Base-by-base conservation (phyloP, 768 basidiomycete species). In the Tremella mesenterica region DNA sequence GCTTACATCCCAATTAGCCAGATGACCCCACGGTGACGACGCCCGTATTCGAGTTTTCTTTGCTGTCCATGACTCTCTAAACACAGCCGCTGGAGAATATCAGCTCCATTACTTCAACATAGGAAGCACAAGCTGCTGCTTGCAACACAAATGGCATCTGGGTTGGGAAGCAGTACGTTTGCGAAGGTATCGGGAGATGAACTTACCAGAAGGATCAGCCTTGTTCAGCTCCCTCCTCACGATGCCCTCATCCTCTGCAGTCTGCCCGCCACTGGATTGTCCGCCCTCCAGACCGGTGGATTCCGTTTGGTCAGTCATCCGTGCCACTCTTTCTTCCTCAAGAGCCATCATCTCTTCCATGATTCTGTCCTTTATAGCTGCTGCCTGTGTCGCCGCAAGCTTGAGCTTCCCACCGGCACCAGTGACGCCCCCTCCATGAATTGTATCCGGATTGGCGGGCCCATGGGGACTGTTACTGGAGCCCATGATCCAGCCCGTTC, bases 301-400 rank as follows among this genome's bases (percentile, higher is more conserved):
- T 61, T 64, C 69, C 14, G 65, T 65, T 33, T 68, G 48, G 33
- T 75, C 73, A 14, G 73, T 73, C 92, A 93, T 96, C 18, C 91
- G 81, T 55, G 86, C 82, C 84, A 99, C 92, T 23, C 95, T 81
- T 71, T 97, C 90, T 70, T 97, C 92, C 74, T 99, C 95, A 25
- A 99, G 76, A 21, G 89, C 79, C 58, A 96, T 78, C 95, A 99
- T 99, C 78, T 99, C 95, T 62, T 86, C 83, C 95, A 99, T 99
- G 57, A 99, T 99, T 20, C 91, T 80, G 61, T 90, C 86, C 14
- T 89, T 81, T 61, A 99, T 99, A 1, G 86, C 85, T 0, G 86
- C 79, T 3, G 92, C 93, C 71, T 96, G 90, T 2, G 83, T 77
- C 16, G 82, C 68, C 7, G 65, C 68, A 1, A 70, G 78, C 57